Conservation (phyloP, 345 rosid species). For the Boechera divaricarpa region DNA sequence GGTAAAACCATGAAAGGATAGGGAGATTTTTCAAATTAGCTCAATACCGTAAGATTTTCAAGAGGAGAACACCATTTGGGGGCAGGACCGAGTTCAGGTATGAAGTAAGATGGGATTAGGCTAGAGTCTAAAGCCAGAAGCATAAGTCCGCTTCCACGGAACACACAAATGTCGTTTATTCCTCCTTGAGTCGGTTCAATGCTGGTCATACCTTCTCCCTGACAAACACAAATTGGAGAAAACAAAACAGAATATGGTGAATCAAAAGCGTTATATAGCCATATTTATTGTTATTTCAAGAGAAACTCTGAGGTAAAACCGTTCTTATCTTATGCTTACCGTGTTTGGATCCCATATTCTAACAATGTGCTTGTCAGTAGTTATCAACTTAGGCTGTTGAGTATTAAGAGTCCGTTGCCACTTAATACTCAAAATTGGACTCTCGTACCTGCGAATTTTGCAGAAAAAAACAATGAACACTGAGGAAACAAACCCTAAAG, state of each 20-base stretch:
- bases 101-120: constrained; percentile 84
- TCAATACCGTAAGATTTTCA: constrained; percentile 78
- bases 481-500: background rate
- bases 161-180: constrained; percentile 89
- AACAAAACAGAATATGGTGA: background rate
- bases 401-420: constrained; percentile 89
- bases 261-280: constrained; percentile 11
- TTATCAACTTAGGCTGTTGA: constrained; percentile 73
- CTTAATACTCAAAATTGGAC: constrained; percentile 86
- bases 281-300: background rate
- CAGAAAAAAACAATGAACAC: constrained; percentile 21
- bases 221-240: constrained; percentile 12
- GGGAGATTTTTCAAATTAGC: background rate
- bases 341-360: constrained; percentile 98
- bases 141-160: constrained; percentile 85
- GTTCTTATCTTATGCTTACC: constrained; percentile 48
- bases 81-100: constrained; percentile 95
- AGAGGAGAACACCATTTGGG: constrained; percentile 91
- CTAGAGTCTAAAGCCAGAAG: constrained; percentile 81
- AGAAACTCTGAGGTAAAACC: background rate
- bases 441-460: constrained; percentile 70
- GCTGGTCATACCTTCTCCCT: constrained; percentile 95
- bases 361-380: constrained; percentile 84
- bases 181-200: constrained; percentile 86
- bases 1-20: background rate